Conservation (phyloP, 139 green algal genomes). For the Bryopsis sp. region DNA sequence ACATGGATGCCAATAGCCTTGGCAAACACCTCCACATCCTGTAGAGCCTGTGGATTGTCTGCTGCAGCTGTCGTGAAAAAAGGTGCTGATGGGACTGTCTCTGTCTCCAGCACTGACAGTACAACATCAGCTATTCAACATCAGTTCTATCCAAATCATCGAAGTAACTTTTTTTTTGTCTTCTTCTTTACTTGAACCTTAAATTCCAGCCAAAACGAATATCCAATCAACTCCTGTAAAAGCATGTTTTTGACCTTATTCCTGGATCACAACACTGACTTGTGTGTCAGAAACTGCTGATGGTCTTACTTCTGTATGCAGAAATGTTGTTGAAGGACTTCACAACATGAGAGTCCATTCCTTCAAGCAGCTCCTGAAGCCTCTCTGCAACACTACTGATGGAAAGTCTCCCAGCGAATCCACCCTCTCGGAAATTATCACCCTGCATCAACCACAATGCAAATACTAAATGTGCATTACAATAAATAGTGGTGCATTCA, state of each 20-base stretch:
- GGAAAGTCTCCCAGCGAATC: not conserved
- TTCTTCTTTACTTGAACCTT: not conserved
- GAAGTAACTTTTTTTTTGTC: not conserved
- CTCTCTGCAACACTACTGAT: not conserved
- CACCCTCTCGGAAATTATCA: not conserved
- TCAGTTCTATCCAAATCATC: not conserved
- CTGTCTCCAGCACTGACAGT: not conserved
- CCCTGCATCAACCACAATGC: not conserved
- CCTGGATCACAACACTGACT: not conserved
- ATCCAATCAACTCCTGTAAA: not conserved
- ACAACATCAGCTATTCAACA: not conserved
- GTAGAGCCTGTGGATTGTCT: not conserved
- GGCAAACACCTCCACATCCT: not conserved
- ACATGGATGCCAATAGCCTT: constrained; percentile 1
- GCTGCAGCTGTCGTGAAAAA: constrained; percentile 3
- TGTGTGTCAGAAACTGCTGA: not conserved
- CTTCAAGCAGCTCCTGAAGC: not conserved
- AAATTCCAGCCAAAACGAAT: not conserved
- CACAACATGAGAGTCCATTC: not conserved
- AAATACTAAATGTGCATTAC: not conserved
- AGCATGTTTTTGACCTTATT: not conserved
- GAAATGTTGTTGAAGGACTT: constrained; percentile 1
- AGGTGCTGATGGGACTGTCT: constrained; percentile 1
- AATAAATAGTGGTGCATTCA: not conserved
- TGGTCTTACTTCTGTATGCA: not conserved